These are phyloP conservation scores for Ogataea sp. DNA, from an alignment of 805 yeast genomes.

Conservation along the genomic window DNA sequence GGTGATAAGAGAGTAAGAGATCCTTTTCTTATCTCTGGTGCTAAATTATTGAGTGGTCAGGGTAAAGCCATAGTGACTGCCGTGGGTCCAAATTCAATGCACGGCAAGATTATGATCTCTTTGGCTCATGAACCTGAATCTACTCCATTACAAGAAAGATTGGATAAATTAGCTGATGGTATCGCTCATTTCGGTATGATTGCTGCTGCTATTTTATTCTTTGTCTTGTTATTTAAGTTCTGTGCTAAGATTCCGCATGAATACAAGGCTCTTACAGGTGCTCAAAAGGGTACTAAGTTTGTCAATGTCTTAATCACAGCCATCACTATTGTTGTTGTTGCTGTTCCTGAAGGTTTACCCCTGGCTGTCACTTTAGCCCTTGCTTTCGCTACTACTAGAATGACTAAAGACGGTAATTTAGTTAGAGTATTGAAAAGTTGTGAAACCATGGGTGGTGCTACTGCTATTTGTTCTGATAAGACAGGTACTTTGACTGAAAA, in stretches of 20 bases:
- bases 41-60: conserved; percentile 78
- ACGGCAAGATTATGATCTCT: conserved; percentile 86
- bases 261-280: conserved; percentile 37
- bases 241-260: conserved; percentile 47
- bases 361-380: conserved; percentile 93
- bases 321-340: conserved; percentile 90
- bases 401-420: conserved; percentile 93
- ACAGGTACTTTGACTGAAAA: conserved; percentile 97
- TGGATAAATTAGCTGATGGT: conserved; percentile 79
- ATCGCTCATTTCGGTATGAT: conserved; percentile 91
- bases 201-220: conserved; percentile 75
- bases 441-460: conserved; percentile 99
- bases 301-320: conserved; percentile 84
- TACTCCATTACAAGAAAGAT: conserved; percentile 83
- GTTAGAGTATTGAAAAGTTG: conserved; percentile 92
- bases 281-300: conserved; percentile 79
- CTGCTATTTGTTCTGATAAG: conserved; percentile 94
- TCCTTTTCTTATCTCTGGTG: conserved; percentile 85
- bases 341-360: conserved; percentile 99
- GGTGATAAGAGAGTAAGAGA: conserved; percentile 47
- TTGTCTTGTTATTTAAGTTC: conserved; percentile 73
- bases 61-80: conserved; percentile 85
- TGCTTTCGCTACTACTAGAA: conserved; percentile 96
- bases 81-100: conserved; percentile 82
- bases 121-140: conserved; percentile 67